Evolutionary conservation across 495 filamentous ascomycete genomes (phyloP), one percentile per base, ranked within the genome.

Genomic region (Platismatia glauca): DNA sequence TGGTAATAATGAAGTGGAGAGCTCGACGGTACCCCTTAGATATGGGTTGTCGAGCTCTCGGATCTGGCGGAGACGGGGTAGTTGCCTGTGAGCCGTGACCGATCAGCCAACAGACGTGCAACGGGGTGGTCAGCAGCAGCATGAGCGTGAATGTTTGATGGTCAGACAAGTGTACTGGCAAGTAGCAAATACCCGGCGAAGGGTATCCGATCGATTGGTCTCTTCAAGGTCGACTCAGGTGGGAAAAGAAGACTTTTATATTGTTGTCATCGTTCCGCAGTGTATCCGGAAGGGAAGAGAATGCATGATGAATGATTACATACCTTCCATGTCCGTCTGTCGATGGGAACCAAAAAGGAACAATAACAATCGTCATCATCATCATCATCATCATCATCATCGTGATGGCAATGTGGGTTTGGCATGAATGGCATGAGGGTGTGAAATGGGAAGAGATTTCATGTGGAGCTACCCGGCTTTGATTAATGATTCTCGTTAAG

Each of bases 161-260:
- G 74, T 93, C 91, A 96, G 91, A 94, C 89, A 90, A 87, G 73
- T 84, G 81, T 94, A 95, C 91, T 96, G 91, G 91, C 91, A 91
- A 96, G 91, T 94, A 95, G 84, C 90, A 93, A 87, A 85, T 82
- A 77, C 80, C 80, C 81, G 78, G 81, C 77, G 82, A 84, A 79
- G 79, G 79, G 77, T 75, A 79, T 84, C 87, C 85, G 83, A 84
- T 72, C 81, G 80, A 79, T 75, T 77, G 77, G 67, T 79, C 78
- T 90, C 89, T 86, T 93, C 91, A 96, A 86, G 86, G 90, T 85
- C 91, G 91, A 94, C 79, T 96, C 88, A 80, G 87, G 77, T 85
- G 81, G 84, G 86, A 88, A 89, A 95, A 93, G 90, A 95, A 96
- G 91, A 84, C 78, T 81, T 84, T 78, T 78, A 81, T 74, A 63